Conservation (phyloP, 2,329 filamentous ascomycete species). For the Aspergillus pseudoglaucus region DNA sequence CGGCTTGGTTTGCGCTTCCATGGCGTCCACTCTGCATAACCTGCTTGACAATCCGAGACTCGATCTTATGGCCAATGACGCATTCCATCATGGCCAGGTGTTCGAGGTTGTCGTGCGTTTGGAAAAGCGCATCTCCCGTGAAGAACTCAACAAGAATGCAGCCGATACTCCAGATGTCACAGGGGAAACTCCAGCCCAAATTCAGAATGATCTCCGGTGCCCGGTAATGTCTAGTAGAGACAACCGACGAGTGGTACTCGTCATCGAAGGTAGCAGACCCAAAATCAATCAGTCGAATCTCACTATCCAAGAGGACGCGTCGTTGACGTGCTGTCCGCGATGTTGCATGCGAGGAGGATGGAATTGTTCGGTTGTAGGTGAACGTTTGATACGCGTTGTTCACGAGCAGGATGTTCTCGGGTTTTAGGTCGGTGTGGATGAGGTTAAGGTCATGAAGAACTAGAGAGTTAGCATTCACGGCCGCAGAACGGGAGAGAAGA, state of each 20-base stretch:
- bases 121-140: constrained; percentile 62
- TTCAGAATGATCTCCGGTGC: constrained; percentile 63
- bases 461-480: constrained; percentile 36
- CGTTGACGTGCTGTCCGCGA: constrained; percentile 54
- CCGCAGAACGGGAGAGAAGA: constrained; percentile 1
- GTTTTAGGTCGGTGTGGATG: constrained; percentile 78
- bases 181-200: constrained; percentile 61
- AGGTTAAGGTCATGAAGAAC: constrained; percentile 94
- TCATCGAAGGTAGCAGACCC: constrained; percentile 63
- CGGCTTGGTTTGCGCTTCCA: constrained; percentile 47
- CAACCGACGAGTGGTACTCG: constrained; percentile 62
- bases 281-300: constrained; percentile 63
- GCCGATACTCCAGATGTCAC: constrained; percentile 64
- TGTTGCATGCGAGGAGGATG: constrained; percentile 56
- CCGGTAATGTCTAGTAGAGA: constrained; percentile 60
- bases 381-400: constrained; percentile 62
- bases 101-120: constrained; percentile 62
- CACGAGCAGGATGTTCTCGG: constrained; percentile 62
- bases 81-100: constrained; percentile 65
- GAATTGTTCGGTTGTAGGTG: constrained; percentile 62
- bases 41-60: constrained; percentile 48
- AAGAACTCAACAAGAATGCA: constrained; percentile 64
- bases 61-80: constrained; percentile 52
- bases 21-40: constrained; percentile 45
- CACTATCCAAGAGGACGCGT: constrained; percentile 57